Evolutionary conservation across 1,284 basidiomycete species (phyloP).

Genomic region (Athelia sp.): DNA sequence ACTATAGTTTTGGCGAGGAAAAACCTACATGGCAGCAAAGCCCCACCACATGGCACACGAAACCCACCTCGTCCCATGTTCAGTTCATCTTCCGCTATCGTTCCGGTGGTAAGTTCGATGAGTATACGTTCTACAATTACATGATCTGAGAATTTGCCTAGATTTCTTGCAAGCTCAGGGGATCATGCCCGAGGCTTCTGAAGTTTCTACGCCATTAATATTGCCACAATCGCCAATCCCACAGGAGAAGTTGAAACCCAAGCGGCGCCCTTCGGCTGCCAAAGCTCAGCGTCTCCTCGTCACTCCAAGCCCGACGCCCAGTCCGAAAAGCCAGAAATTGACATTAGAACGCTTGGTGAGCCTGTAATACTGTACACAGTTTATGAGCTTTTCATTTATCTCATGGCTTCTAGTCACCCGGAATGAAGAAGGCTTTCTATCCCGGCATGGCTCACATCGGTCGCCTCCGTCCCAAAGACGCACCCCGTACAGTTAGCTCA

Average conservation of each 20-base stretch:
- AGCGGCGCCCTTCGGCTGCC: too few relatives aligned
- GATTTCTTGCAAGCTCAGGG: conserved; percentile 41
- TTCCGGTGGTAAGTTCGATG: conserved; percentile 33
- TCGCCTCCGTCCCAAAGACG: conserved; percentile 2
- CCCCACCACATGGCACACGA: conserved; percentile 45
- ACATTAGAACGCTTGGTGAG: background rate
- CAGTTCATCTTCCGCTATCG: conserved; percentile 59
- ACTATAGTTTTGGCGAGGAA: conserved; percentile 40
- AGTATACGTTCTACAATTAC: background rate
- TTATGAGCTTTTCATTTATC: too few relatives aligned
- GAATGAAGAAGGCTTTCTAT: conserved; percentile 4
- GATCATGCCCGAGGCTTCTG: conserved; percentile 27
- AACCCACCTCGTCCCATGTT: conserved; percentile 42
- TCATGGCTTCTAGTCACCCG: conserved; percentile 8
- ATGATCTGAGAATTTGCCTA: conserved; percentile 9
- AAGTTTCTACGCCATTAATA: background rate
- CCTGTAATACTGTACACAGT: conserved; percentile 1
- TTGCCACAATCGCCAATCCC: background rate
- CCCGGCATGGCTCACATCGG: conserved; percentile 2
- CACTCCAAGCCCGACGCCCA: conserved; percentile 9
- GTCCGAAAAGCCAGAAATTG: conserved; percentile 1
- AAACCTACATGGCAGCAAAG: conserved; percentile 30
- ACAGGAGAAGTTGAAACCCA: conserved; percentile 1
- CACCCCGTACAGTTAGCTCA: conserved; percentile 12
- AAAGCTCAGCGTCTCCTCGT: conserved; percentile 5